phyloP scores from a whole-genome alignment of 2,329 filamentous ascomycete species.

The Microdochium paspali region DNA sequence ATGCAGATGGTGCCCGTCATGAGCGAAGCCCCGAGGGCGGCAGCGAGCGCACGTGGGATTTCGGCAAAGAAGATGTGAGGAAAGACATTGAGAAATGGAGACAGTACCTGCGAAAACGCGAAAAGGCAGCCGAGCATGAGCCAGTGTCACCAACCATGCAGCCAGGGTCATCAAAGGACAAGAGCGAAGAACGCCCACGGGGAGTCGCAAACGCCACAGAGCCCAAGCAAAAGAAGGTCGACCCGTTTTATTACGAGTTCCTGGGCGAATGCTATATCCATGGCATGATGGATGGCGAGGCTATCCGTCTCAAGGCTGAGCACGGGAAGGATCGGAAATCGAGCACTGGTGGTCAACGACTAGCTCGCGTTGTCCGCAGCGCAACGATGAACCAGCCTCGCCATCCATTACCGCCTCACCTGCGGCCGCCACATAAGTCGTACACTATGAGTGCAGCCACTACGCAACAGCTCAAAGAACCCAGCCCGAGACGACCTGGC shows the following conservation, averaged over 20 bases:
- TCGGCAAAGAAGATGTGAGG: not conserved
- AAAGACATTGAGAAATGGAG: not conserved
- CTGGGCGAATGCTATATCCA: slow-evolving; percentile 12
- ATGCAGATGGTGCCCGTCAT: not conserved
- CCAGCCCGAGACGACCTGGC: no score
- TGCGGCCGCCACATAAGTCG: no score
- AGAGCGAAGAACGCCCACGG: not conserved
- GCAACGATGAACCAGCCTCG: no score
- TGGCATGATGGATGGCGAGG: slow-evolving; percentile 14
- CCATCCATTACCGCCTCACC: no score
- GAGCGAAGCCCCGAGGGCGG: not conserved
- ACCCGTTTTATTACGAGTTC: slow-evolving; percentile 5
- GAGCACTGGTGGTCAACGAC: not conserved
- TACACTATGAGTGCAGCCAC: no score
- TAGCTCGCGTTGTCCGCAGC: not conserved
- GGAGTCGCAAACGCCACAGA: not conserved
- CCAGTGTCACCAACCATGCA: not conserved
- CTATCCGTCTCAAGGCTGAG: slow-evolving; percentile 2
- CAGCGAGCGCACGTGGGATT: not conserved
- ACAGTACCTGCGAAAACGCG: not conserved
- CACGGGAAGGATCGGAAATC: not conserved
- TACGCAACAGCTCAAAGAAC: no score
- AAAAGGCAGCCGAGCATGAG: no score
- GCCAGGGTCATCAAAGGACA: not conserved
- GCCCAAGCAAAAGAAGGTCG: not conserved